A percentile compares a stretch with the other conserved stretches of the same genome.
phyloP scores from a whole-genome alignment of 495 filamentous ascomycete species.

The Pyronema omphalodes region DNA sequence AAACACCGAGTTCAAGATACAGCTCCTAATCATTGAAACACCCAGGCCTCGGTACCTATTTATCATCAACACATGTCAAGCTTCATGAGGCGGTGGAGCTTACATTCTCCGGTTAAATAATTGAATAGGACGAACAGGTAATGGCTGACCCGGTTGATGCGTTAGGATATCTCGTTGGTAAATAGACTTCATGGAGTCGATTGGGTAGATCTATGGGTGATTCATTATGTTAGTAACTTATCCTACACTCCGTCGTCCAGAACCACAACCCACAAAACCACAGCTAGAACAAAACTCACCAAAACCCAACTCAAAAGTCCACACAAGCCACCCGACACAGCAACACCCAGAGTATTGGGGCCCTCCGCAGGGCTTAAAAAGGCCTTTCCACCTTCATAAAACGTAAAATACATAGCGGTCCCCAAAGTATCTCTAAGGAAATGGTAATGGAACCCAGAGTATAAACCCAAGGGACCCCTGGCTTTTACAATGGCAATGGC shows the following conservation, averaged over 20 bases:
- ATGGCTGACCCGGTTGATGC: slow-evolving; percentile 39
- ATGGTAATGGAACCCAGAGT: slow-evolving; percentile 73
- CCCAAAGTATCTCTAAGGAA: slow-evolving; percentile 35
- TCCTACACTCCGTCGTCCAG: neutral
- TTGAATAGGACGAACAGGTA: slow-evolving; percentile 41
- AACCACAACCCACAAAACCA: neutral
- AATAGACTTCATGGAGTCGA: slow-evolving; percentile 67
- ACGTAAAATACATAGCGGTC: slow-evolving; percentile 72
- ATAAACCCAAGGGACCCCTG: slow-evolving; percentile 59
- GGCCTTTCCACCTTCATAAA: slow-evolving; percentile 77
- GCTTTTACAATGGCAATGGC: slow-evolving; percentile 61
- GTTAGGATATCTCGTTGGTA: slow-evolving; percentile 67
- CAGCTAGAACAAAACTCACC: slow-evolving; percentile 35
- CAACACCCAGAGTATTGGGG: slow-evolving; percentile 51
- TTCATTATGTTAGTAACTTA: no score
- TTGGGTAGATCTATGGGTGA: slow-evolving; percentile 49
- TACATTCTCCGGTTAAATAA: slow-evolving; percentile 61
- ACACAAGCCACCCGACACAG: slow-evolving; percentile 57
- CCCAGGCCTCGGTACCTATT: slow-evolving; percentile 40
- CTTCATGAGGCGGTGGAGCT: slow-evolving; percentile 2
- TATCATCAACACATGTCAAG: no score
- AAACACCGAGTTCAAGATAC: slow-evolving; percentile 55
- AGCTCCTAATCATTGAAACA: slow-evolving; percentile 62
- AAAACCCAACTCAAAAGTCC: slow-evolving; percentile 66
- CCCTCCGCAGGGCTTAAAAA: slow-evolving; percentile 55